Percentiles rank a stretch among this genome's conserved stretches.
These are phyloP conservation scores for Leishmania arabica DNA, from an alignment of 208 protist genomes.

Conservation along the genomic window DNA sequence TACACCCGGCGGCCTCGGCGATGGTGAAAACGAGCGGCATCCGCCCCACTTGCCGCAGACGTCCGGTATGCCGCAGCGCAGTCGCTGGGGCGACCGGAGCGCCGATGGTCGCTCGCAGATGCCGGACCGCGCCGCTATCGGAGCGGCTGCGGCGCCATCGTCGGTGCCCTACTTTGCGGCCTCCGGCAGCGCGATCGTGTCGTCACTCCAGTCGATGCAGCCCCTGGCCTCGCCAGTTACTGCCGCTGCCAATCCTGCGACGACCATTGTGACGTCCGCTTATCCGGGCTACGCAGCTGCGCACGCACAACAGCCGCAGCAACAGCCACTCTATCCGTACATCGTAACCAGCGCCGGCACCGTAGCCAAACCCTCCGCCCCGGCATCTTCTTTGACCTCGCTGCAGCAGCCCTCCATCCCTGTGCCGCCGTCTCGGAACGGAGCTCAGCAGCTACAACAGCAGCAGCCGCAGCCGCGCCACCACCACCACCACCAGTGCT, in stretches of 20 bases:
- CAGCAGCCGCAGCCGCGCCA: not conserved
- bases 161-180: not conserved
- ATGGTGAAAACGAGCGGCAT: not conserved
- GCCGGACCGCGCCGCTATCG: not conserved
- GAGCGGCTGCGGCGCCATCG: not conserved
- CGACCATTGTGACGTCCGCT: not conserved
- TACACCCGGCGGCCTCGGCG: not conserved
- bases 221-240: not conserved
- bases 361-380: not conserved
- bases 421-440: not conserved
- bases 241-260: not conserved
- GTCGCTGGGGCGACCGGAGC: not conserved
- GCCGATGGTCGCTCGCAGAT: not conserved
- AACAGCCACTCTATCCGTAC: not conserved
- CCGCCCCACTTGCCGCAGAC: not conserved
- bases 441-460: not conserved
- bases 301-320: not conserved
- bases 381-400: not conserved
- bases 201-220: conserved; percentile 1
- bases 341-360: not conserved
- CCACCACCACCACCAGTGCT: not conserved
- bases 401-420: not conserved
- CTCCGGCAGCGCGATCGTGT: not conserved
- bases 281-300: not conserved
- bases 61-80: not conserved